Conservation (phyloP, 179 eudicot species). For the Patellifolia procumbens region DNA sequence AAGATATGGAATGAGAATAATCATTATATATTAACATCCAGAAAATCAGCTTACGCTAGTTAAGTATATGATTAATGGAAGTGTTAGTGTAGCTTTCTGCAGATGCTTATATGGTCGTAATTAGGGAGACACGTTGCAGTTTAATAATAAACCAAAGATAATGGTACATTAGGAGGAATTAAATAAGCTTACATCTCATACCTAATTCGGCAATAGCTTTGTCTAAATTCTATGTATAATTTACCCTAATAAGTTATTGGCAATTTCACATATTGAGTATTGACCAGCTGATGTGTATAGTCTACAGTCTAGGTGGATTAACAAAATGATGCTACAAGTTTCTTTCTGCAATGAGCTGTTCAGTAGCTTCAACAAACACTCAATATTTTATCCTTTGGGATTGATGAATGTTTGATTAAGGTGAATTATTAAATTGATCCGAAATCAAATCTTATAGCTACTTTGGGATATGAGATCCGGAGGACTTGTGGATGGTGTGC, state of each 20-base stretch:
- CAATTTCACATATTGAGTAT: conserved; percentile 1
- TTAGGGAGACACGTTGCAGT: conserved; percentile 28
- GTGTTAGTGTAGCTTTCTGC: conserved; percentile 14
- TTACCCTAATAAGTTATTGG: conserved; percentile 30
- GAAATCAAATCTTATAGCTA: conserved; percentile 8
- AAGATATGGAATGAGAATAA: conserved; percentile 23
- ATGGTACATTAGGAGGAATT: conserved; percentile 18
- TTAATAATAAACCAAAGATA: conserved; percentile 17
- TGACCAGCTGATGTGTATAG: conserved; percentile 32
- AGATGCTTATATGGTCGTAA: conserved; percentile 28
- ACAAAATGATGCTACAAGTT: conserved; percentile 17
- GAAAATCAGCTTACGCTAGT: not conserved
- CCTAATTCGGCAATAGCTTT: conserved; percentile 32
- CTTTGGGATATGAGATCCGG: conserved; percentile 32
- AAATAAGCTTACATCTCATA: conserved; percentile 21
- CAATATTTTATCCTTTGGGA: conserved; percentile 10
- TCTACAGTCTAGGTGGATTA: conserved; percentile 28
- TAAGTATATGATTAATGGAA: conserved; percentile 14
- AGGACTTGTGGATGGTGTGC: conserved; percentile 31
- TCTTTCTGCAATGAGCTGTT: conserved; percentile 33
- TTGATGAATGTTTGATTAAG: conserved; percentile 22
- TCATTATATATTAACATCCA: conserved; percentile 9
- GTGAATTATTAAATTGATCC: conserved; percentile 22
- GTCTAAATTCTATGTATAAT: conserved; percentile 27
- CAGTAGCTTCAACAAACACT: conserved; percentile 29